Percentiles rank a stretch among this genome's conserved stretches.
Conservation (phyloP, 1,139 yeast species). For the Tardiomyces depauwii region DNA sequence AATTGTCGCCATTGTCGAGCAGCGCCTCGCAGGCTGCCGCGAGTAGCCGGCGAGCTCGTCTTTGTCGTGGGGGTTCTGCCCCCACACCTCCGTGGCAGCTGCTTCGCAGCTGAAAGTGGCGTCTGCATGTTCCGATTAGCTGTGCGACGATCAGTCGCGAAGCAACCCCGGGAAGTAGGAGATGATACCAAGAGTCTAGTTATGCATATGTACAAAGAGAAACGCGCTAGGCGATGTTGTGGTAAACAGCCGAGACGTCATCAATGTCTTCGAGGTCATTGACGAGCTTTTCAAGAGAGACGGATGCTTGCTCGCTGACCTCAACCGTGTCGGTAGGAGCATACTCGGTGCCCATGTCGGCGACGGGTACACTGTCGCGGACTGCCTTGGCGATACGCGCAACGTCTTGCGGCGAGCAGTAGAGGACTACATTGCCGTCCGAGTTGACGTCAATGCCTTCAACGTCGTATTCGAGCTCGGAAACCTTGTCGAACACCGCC, state of each 20-base stretch:
- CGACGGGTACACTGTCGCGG: slow-evolving; percentile 43
- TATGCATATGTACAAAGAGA: neutral
- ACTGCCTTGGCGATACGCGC: slow-evolving; percentile 50
- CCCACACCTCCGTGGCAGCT: no score
- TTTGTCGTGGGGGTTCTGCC: no score
- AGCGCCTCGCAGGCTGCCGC: no score
- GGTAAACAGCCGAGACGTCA: slow-evolving; percentile 70
- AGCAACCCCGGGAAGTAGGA: no score
- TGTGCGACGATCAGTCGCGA: no score
- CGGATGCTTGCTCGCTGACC: slow-evolving; percentile 40
- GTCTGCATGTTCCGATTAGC: no score
- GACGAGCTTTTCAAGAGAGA: slow-evolving; percentile 45
- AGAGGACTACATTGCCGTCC: slow-evolving; percentile 27
- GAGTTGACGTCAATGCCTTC: slow-evolving; percentile 37
- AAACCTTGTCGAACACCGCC: slow-evolving; percentile 42
- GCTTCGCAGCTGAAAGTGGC: no score
- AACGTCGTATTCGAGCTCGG: slow-evolving; percentile 80
- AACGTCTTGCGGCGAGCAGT: slow-evolving; percentile 53
- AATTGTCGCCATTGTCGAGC: neutral
- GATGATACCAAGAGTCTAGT: no score
- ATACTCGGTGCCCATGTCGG: slow-evolving; percentile 62
- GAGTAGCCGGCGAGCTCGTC: no score
- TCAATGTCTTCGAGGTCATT: slow-evolving; percentile 58
- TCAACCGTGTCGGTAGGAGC: slow-evolving; percentile 53
- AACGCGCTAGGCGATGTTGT: slow-evolving; percentile 27